Evolutionary conservation across 2,329 filamentous ascomycete genomes (phyloP), one percentile per base, ranked within the genome.

Genomic region (Aspergillus aculeatus): DNA sequence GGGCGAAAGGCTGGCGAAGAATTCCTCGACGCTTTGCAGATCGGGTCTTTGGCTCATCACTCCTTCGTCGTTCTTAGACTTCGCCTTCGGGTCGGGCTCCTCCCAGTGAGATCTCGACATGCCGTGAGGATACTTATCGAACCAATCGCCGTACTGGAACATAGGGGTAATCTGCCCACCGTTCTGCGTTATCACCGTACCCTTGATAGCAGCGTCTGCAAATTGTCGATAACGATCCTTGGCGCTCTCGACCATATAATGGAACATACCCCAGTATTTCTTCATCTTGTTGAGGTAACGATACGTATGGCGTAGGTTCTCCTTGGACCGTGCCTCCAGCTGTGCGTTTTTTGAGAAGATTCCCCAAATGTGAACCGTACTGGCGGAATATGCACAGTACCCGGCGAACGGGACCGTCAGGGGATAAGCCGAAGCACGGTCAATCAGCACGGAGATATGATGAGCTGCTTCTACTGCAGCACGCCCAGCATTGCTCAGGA

Each of bases 81-180:
- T 90, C 72, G 88, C 85, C 82, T 84, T 81, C 4, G 82, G 78
- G 29, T 85, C 86, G 1, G 90, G 89, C 65, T 95, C 91, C 68
- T 92, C 87, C 75, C 91, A 95, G 69, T 96, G 92, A 1, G 87
- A 84, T 61, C 91, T 87, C 3, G 91, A 91, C 16, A 98, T 91
- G 2, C 95, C 95, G 68, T 96, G 90, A 0, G 95, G 95, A 72
- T 97, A 98, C 65, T 90, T 86, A 71, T 95, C 90, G 70, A 98
- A 98, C 95, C 95, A 98, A 76, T 98, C 95, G 54, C 93, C 92
- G 68, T 98, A 98, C 70, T 98, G 94, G 74, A 96, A 93, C 68
- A 97, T 90, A 9, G 84, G 83, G 5, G 84, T 83, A 5, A 83
- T 77, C n/a, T 73, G 68, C 11, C 65, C 65, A 32, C 70, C 71